Evolutionary conservation across 192 early-diverging fungal genomes (phyloP).

Genomic region (Coemansia sp.): DNA sequence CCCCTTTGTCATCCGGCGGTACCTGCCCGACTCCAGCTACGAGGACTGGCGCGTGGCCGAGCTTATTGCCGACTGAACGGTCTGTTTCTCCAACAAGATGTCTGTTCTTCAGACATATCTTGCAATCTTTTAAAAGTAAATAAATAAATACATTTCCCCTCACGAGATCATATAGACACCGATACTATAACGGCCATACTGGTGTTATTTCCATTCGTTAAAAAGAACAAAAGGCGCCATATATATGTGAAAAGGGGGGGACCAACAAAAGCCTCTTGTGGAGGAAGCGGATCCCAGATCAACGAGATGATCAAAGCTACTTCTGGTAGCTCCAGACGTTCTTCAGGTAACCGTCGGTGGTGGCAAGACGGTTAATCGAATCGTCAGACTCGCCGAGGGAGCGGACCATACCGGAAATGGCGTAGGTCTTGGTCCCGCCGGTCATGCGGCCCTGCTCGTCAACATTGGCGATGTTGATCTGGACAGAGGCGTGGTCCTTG

Average conservation of each 20-base stretch:
- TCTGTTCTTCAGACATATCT: neutral
- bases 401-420: constrained; percentile 88
- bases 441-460: constrained; percentile 77
- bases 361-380: constrained; percentile 92
- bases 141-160: neutral
- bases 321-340: constrained; percentile 75
- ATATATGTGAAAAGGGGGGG: neutral
- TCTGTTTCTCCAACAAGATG: neutral
- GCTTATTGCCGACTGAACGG: constrained; percentile 69
- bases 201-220: constrained; percentile 10
- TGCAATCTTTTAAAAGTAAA: neutral
- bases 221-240: constrained; percentile 11
- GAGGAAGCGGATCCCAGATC: neutral
- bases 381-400: constrained; percentile 91
- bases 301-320: constrained; percentile 34
- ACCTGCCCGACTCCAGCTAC: constrained; percentile 88
- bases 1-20: constrained; percentile 88
- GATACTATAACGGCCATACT: neutral
- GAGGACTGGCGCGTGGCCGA: constrained; percentile 95
- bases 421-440: constrained; percentile 80
- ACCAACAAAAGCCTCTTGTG: neutral
- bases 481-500: constrained; percentile 99
- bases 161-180: neutral
- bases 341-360: constrained; percentile 71
- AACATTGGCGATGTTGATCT: constrained; percentile 95